These are phyloP conservation scores for Tephrocybe sp. DNA, from an alignment of 768 basidiomycete species.

Conservation along the genomic window DNA sequence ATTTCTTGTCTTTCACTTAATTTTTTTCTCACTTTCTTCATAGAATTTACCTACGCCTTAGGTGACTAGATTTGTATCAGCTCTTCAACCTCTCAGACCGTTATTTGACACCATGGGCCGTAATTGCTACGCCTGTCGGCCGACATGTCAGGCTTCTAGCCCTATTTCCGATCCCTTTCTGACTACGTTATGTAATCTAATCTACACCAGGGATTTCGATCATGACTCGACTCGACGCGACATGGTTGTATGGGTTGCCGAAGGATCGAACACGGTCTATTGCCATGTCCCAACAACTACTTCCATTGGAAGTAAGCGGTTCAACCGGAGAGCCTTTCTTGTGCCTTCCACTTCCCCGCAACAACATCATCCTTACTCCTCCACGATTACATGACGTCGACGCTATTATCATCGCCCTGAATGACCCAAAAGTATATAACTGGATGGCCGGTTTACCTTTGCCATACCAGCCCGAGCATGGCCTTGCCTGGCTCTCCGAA, in stretches of 20 bases:
- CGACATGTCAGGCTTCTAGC: too few species aligned
- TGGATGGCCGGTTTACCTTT: slow-evolving; percentile 37
- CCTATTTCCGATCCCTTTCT: too few species aligned
- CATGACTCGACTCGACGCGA: not conserved
- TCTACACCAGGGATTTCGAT: not conserved
- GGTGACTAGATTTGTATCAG: too few species aligned
- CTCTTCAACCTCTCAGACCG: too few species aligned
- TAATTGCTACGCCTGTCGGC: too few species aligned
- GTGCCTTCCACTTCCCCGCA: slow-evolving; percentile 42
- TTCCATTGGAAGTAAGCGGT: slow-evolving; percentile 24
- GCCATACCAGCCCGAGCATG: slow-evolving; percentile 35
- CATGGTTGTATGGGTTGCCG: not conserved
- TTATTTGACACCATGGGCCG: too few species aligned
- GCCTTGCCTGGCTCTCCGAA: slow-evolving; percentile 15
- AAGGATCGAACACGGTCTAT: not conserved
- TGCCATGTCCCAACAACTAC: not conserved
- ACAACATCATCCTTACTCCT: slow-evolving; percentile 47
- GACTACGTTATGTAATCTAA: too few species aligned
- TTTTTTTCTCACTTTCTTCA: too few species aligned
- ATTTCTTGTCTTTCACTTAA: too few species aligned
- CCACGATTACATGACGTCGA: slow-evolving; percentile 41
- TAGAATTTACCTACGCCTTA: too few species aligned
- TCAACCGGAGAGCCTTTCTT: slow-evolving; percentile 48
- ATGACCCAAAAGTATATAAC: slow-evolving; percentile 29
- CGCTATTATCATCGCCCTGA: slow-evolving; percentile 31